phyloP scores from a whole-genome alignment of 1,284 basidiomycete genomes.

The Spongiforma sp. region DNA sequence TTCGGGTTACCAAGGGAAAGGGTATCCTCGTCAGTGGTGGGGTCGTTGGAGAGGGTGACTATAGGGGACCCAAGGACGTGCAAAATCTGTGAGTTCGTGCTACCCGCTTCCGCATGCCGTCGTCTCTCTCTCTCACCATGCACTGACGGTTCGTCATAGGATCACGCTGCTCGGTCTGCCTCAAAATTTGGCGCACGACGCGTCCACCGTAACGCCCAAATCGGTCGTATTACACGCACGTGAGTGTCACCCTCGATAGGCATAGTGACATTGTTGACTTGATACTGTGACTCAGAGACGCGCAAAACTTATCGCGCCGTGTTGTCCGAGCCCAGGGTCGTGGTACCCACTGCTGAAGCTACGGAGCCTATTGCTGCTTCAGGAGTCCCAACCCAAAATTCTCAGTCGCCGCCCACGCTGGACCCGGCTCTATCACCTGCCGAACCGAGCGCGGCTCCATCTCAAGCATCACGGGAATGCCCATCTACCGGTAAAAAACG shows the following conservation, averaged over 20 bases:
- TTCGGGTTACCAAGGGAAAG: slow-evolving; percentile 78
- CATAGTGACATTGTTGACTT: too few relatives aligned
- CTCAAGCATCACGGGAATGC: too few relatives aligned
- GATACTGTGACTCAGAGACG: too few relatives aligned
- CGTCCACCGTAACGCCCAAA: slow-evolving; percentile 64
- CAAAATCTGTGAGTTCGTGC: slow-evolving; percentile 70
- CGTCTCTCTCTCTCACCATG: too few relatives aligned
- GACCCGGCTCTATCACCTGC: not conserved
- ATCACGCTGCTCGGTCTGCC: slow-evolving; percentile 69
- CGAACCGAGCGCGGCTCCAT: not conserved
- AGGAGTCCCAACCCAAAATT: too few relatives aligned
- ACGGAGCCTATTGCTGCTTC: not conserved
- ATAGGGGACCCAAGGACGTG: slow-evolving; percentile 72
- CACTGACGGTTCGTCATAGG: slow-evolving; percentile 44
- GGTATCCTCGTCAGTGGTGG: slow-evolving; percentile 73
- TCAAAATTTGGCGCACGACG: slow-evolving; percentile 68
- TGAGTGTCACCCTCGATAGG: slow-evolving; percentile 49
- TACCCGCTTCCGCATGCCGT: not conserved
- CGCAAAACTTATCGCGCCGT: slow-evolving; percentile 71
- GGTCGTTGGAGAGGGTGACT: slow-evolving; percentile 56
- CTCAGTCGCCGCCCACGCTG: too few relatives aligned
- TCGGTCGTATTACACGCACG: slow-evolving; percentile 74
- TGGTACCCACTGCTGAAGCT: slow-evolving; percentile 48
- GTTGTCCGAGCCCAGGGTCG: slow-evolving; percentile 69
- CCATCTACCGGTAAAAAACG: slow-evolving; percentile 29